phyloP scores from a whole-genome alignment of 139 green algal genomes.

The Coelastrella sp. region DNA sequence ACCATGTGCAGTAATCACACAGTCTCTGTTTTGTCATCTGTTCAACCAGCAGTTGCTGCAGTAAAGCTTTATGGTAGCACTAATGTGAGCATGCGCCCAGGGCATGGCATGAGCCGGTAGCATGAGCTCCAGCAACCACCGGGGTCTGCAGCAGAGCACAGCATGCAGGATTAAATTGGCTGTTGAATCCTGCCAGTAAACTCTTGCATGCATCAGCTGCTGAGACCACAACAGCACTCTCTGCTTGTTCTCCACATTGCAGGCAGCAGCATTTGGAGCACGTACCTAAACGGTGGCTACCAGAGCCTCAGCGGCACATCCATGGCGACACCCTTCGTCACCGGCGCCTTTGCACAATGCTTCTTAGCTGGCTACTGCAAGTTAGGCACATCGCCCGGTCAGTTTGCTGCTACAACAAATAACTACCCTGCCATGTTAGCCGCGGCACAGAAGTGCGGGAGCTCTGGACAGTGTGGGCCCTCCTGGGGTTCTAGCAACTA shows the following conservation, averaged over 20 bases:
- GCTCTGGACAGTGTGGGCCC: not conserved
- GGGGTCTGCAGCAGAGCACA: too few relatives aligned
- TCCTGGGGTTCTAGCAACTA: not conserved
- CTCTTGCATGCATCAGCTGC: too few relatives aligned
- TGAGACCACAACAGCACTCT: too few relatives aligned
- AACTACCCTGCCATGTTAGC: not conserved
- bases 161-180: too few relatives aligned
- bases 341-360: constrained; percentile 1
- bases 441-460: not conserved
- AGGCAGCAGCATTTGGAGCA: constrained; percentile 29
- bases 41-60: too few relatives aligned
- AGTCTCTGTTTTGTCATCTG: too few relatives aligned
- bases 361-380: constrained; percentile 22
- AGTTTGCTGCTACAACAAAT: not conserved
- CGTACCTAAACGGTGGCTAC: constrained; percentile 21
- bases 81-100: not conserved
- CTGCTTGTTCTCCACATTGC: not conserved
- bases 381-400: not conserved
- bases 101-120: too few relatives aligned
- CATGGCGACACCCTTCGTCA: constrained; percentile 16
- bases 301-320: not conserved
- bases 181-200: too few relatives aligned
- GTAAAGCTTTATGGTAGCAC: too few relatives aligned
- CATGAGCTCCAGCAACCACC: too few relatives aligned
- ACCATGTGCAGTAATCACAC: too few relatives aligned